Evolutionary conservation across 768 basidiomycete genomes (phyloP), one percentile per base, ranked within the genome.

Genomic region (Ramaria sp.): DNA sequence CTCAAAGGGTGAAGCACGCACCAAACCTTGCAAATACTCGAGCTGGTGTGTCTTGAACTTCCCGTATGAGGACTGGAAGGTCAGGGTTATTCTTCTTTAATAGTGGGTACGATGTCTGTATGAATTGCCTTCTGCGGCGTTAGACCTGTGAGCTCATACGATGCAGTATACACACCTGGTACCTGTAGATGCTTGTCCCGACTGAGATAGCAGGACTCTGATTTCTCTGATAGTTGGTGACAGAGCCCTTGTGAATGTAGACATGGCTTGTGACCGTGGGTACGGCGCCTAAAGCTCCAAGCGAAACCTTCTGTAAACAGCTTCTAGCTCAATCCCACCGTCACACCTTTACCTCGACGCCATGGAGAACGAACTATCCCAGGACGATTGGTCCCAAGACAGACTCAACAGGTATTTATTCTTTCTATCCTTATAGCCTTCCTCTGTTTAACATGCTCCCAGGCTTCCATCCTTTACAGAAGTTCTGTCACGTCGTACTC

Each of bases 11-110:
- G 17, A 4, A n/a, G 24, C 69, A 67, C 87, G 69, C 71, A 92
- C 90, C 89, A 66, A 88, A 92, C 65, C 90, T 76, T 53, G 86
- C 89, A 77, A 91, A 92, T 48, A 80, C 80, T 65, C 90, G 77
- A 60, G 88, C 88, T 38, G 87, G 88, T 7, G 87, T 89, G 38
- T 83, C 86, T 53, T 72, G 73, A 15, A 88, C 90, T 71, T 90
- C 86, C 63, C 90, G 78, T 64, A 91, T 86, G 63, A 91, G 69
- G 38, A 90, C 77, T 17, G 88, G 90, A n/a, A 92, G 72, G 71
- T 92, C 84, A 39, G 89, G 90, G 66, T 92, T 92, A 69, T 85
- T 73, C 67, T 87, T 78, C 73, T 91, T 91, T 65, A 91, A 79
- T 53, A 74, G 62, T 4, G 86, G 81, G 66, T 91, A 91, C 61